phyloP scores from a whole-genome alignment of 75 land plant genomes.

The Adiantum capillusveneris region DNA sequence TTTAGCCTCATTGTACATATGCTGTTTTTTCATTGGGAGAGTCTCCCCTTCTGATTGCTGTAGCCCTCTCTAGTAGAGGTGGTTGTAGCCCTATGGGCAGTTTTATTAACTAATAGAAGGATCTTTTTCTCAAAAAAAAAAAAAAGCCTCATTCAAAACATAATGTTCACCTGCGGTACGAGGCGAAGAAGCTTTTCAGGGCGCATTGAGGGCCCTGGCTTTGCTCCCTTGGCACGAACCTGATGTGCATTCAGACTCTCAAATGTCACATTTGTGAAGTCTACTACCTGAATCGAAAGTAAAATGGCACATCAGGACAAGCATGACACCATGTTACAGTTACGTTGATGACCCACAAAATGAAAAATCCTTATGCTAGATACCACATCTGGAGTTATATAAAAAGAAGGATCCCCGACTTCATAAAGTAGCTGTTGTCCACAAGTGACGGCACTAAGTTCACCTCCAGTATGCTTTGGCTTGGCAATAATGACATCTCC shows the following conservation, averaged over 20 bases:
- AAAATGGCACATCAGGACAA: too few species aligned
- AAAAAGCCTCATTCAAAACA: neutral
- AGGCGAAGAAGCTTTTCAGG: constrained; percentile 72
- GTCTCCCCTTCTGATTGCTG: too few species aligned
- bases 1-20: too few species aligned
- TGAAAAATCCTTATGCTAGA: too few species aligned
- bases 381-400: constrained; percentile 89
- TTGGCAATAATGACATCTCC: constrained; percentile 66
- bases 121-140: too few species aligned
- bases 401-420: constrained; percentile 75
- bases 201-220: constrained; percentile 24
- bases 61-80: too few species aligned
- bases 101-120: too few species aligned
- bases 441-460: constrained; percentile 65
- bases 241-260: constrained; percentile 34
- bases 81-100: too few species aligned
- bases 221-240: constrained; percentile 61
- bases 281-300: constrained; percentile 44
- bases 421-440: constrained; percentile 93
- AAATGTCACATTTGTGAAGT: constrained; percentile 60
- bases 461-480: constrained; percentile 65
- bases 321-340: too few species aligned
- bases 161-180: constrained; percentile 64
- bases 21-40: too few species aligned
- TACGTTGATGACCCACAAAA: too few species aligned